These are phyloP conservation scores for Liquidambar formosana DNA, from an alignment of 164 flowering plant species.

Conservation along the genomic window DNA sequence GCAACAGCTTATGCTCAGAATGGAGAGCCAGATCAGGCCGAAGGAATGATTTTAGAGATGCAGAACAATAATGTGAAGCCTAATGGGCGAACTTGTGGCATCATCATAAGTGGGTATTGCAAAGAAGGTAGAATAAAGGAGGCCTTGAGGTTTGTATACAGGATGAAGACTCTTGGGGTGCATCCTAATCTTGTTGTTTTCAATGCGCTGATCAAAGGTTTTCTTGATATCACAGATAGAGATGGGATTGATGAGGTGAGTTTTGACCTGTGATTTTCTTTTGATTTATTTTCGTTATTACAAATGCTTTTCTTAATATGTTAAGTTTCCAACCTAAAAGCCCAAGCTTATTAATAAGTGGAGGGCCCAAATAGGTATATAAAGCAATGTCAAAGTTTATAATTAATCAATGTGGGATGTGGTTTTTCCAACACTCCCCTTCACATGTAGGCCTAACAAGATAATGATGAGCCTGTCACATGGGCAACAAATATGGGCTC, in stretches of 20 bases:
- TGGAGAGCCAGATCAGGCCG: conserved; percentile 69
- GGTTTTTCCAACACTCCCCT: too few relatives aligned
- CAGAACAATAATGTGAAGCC: conserved; percentile 48
- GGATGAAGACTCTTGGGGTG: conserved; percentile 62
- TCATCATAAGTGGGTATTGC: conserved; percentile 61
- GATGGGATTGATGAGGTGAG: conserved; percentile 51
- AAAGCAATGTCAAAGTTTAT: too few relatives aligned
- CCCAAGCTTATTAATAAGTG: too few relatives aligned
- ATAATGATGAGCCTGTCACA: too few relatives aligned
- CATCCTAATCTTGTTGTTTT: conserved; percentile 70
- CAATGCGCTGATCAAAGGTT: conserved; percentile 80
- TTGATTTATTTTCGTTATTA: background rate
- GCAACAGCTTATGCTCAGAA: conserved; percentile 71
- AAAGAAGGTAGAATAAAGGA: conserved; percentile 44
- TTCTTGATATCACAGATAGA: conserved; percentile 54
- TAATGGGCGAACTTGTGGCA: conserved; percentile 78
- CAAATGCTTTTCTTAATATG: too few relatives aligned
- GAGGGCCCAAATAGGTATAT: too few relatives aligned
- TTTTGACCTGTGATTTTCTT: background rate
- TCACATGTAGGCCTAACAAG: too few relatives aligned
- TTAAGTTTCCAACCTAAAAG: too few relatives aligned
- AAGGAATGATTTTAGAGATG: conserved; percentile 69
- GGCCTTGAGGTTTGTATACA: conserved; percentile 39
- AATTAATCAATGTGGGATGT: too few relatives aligned
- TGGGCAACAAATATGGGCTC: too few relatives aligned